Evolutionary conservation across 2,329 filamentous ascomycete species (phyloP).

Genomic region (Septoria petroselini): DNA sequence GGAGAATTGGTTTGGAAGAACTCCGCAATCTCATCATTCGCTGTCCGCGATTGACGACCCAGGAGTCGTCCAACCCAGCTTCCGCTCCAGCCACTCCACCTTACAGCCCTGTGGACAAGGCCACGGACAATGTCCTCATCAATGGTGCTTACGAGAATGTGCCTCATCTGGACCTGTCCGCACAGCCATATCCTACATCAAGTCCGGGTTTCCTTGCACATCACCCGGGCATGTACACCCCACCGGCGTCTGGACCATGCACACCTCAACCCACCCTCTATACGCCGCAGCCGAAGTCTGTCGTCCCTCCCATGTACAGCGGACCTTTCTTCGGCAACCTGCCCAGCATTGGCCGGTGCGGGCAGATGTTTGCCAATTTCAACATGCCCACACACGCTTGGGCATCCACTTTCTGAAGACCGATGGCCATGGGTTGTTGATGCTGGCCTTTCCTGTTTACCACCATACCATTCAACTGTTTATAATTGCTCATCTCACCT

Average conservation of each 20-base stretch:
- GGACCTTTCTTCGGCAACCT: constrained; percentile 25
- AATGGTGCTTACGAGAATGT: constrained; percentile 26
- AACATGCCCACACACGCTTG: constrained; percentile 28
- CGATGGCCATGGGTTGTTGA: too few species aligned
- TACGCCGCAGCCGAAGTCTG: constrained; percentile 28
- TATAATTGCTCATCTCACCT: constrained; percentile 12
- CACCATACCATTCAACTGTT: constrained; percentile 16
- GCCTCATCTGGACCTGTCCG: constrained; percentile 33
- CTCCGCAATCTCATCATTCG: constrained; percentile 72
- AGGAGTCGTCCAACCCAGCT: constrained; percentile 42
- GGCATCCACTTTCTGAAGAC: constrained; percentile 20
- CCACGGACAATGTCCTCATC: constrained; percentile 22
- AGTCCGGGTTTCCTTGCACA: constrained; percentile 15
- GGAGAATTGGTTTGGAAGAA: constrained; percentile 77
- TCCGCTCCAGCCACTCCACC: constrained; percentile 44
- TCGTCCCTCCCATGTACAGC: constrained; percentile 21
- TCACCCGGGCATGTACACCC: constrained; percentile 22
- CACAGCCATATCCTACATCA: constrained; percentile 28
- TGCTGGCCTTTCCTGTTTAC: constrained; percentile 6
- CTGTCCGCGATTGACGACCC: constrained; percentile 75
- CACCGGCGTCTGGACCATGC: constrained; percentile 30
- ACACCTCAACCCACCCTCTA: constrained; percentile 32
- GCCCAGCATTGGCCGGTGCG: constrained; percentile 28
- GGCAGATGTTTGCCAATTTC: constrained; percentile 31
- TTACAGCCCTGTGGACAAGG: constrained; percentile 43